phyloP scores from a whole-genome alignment of 139 green algal species.

The Chlamydomonas incerta region DNA sequence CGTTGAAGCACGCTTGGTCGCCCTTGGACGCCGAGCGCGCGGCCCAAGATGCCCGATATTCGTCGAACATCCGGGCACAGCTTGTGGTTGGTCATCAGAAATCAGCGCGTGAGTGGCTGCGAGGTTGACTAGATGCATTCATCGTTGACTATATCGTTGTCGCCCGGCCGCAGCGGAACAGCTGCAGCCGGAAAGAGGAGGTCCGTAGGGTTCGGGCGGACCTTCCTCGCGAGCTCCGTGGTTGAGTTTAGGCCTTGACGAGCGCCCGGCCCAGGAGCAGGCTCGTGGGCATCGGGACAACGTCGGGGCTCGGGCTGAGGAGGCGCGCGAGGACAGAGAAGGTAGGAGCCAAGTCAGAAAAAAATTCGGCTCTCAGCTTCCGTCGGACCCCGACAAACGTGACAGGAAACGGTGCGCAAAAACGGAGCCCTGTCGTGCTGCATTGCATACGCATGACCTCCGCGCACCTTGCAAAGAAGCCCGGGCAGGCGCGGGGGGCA shows the following conservation, averaged over 20 bases:
- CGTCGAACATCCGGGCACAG: too few species aligned
- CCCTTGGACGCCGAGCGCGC: too few species aligned
- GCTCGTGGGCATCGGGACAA: conserved; percentile 30
- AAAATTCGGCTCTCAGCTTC: background rate
- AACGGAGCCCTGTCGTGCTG: background rate
- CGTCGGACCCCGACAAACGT: background rate
- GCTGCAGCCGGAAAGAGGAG: too few species aligned
- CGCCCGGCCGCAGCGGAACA: too few species aligned
- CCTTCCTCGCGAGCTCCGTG: background rate
- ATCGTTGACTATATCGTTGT: too few species aligned
- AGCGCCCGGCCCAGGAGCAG: conserved; percentile 12
- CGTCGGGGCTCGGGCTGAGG: conserved; percentile 21
- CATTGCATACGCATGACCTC: background rate
- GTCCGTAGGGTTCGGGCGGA: too few species aligned
- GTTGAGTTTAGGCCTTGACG: conserved; percentile 10
- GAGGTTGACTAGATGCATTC: too few species aligned
- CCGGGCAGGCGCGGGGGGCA: background rate
- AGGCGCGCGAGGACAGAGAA: background rate
- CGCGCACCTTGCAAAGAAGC: conserved; percentile 29
- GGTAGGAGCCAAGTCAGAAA: background rate
- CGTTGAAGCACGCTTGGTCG: too few species aligned
- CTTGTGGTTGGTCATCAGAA: too few species aligned
- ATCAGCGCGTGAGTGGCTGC: too few species aligned
- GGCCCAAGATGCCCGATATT: too few species aligned
- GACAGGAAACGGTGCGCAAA: background rate